A percentile compares a stretch with the other conserved stretches of the same genome.
Conservation (phyloP, 768 basidiomycete genomes). For the Russula earlei region DNA sequence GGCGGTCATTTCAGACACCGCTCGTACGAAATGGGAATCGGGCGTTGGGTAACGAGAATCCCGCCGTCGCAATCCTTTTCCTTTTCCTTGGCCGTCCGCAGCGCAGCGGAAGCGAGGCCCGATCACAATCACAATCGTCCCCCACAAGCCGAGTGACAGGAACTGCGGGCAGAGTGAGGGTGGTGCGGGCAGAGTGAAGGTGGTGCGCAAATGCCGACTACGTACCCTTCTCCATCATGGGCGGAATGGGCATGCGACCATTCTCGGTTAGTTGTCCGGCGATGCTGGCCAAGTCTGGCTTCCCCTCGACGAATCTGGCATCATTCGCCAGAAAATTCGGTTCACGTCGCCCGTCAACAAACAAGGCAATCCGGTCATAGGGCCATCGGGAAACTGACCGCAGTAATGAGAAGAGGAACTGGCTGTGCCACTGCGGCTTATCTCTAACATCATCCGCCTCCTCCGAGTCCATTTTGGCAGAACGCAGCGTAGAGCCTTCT, state of each 20-base stretch:
- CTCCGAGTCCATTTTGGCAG: background rate
- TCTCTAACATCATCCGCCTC: background rate
- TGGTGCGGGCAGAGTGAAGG: background rate
- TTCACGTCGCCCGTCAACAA: background rate
- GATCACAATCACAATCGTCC: no score
- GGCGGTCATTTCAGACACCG: constrained; percentile 3
- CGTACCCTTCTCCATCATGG: background rate
- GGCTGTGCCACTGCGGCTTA: background rate
- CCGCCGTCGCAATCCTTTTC: no score
- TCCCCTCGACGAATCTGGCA: constrained; percentile 4
- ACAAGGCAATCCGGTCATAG: constrained; percentile 7
- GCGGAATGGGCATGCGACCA: background rate
- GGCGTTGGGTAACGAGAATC: background rate
- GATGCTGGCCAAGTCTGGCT: background rate
- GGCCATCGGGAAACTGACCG: background rate
- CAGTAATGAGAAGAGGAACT: background rate
- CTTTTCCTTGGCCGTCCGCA: background rate
- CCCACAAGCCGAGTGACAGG: background rate
- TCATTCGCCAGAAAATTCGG: constrained; percentile 8
- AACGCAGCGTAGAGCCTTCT: background rate
- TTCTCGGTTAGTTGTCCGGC: constrained; percentile 5
- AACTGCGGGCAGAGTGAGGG: no score
- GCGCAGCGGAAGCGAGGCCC: background rate
- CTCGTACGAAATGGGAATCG: background rate
- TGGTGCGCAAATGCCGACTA: background rate